Evolutionary conservation across 441 rosid species (phyloP).

Genomic region (Adansonia rubrostipa): DNA sequence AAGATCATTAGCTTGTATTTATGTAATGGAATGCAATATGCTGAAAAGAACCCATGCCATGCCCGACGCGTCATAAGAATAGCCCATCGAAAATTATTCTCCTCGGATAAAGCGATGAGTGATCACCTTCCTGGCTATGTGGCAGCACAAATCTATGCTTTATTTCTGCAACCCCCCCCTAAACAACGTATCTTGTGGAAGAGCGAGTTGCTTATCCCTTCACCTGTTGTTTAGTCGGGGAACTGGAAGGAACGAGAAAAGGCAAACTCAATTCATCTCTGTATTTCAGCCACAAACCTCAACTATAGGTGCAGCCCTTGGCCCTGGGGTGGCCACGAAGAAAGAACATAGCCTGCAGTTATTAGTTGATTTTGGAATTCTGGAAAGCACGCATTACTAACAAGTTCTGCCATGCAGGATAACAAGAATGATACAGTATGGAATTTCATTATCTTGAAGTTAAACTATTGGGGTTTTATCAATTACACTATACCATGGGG

Average conservation of each 20-base stretch:
- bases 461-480: constrained; percentile 24
- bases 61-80: constrained; percentile 48
- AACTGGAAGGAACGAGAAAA: not conserved
- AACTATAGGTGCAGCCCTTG: no score
- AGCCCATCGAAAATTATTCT: constrained; percentile 61
- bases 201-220: constrained; percentile 31
- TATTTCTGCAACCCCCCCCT: not conserved
- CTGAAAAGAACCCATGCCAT: constrained; percentile 39
- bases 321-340: no score
- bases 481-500: constrained; percentile 26
- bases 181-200: not conserved
- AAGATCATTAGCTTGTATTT: constrained; percentile 22
- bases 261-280: no score
- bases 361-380: no score
- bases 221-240: not conserved
- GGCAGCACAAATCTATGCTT: constrained; percentile 30
- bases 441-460: not conserved
- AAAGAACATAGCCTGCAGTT: no score
- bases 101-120: constrained; percentile 66
- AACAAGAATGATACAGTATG: no score
- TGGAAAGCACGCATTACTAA: no score
- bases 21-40: not conserved
- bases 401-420: no score
- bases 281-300: no score
- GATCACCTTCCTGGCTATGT: constrained; percentile 53